Conservation (phyloP, 208 protist species). For the Wallacemonas sp. region DNA sequence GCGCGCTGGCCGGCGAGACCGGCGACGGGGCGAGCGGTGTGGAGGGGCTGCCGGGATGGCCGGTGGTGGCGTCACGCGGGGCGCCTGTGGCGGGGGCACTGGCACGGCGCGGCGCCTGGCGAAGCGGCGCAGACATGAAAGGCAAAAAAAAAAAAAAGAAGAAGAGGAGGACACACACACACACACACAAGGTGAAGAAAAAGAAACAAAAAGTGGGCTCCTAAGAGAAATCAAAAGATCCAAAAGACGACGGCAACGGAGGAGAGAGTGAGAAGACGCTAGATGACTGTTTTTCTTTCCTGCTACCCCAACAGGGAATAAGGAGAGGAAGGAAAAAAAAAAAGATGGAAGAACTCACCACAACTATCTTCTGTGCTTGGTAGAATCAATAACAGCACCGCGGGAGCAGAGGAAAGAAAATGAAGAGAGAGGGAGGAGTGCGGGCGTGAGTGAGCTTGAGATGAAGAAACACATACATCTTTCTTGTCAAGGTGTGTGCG, state of each 20-base stretch:
- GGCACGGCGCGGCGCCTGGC: slow-evolving; percentile 11
- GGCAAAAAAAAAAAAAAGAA: slow-evolving; percentile 18
- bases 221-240: too few relatives aligned
- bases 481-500: too few relatives aligned
- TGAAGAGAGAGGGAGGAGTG: neutral
- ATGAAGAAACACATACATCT: too few relatives aligned
- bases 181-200: slow-evolving; percentile 3
- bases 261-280: too few relatives aligned
- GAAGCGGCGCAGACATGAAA: slow-evolving; percentile 20
- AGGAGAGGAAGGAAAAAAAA: neutral
- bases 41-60: neutral
- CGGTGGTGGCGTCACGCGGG: neutral
- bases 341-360: too few relatives aligned
- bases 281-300: too few relatives aligned
- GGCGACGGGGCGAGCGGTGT: neutral
- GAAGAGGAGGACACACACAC: neutral
- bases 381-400: too few relatives aligned
- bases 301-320: too few relatives aligned
- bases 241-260: too few relatives aligned
- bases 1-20: neutral
- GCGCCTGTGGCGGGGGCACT: neutral
- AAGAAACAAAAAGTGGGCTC: slow-evolving; percentile 1
- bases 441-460: too few relatives aligned
- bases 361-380: too few relatives aligned
- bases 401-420: neutral